A percentile compares a stretch with the other conserved stretches of the same genome.
phyloP scores from a whole-genome alignment of 1,284 basidiomycete species.

The Phellopilus nigrolimitatus region DNA sequence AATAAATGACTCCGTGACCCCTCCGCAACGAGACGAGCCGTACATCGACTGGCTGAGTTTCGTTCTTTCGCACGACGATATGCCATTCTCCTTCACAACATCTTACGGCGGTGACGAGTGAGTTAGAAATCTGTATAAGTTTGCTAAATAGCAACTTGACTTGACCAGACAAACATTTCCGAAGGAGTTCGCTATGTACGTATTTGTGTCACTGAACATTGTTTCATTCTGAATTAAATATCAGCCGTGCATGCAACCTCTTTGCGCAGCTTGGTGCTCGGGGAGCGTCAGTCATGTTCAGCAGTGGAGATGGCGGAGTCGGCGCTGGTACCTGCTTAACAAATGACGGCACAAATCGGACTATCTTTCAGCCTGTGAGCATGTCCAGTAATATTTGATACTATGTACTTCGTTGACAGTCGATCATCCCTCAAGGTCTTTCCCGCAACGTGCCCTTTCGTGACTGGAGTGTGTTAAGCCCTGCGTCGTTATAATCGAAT shows the following conservation, averaged over 20 bases:
- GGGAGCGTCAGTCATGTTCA: slow-evolving; percentile 41
- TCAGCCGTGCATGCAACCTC: slow-evolving; percentile 36
- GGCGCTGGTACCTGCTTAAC: slow-evolving; percentile 35
- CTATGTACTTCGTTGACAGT: neutral
- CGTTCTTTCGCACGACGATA: slow-evolving; percentile 20
- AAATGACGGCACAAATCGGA: slow-evolving; percentile 36
- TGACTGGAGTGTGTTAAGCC: slow-evolving; percentile 17
- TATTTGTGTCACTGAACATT: slow-evolving; percentile 21
- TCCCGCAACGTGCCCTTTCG: slow-evolving; percentile 35
- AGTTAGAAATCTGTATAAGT: slow-evolving; percentile 1
- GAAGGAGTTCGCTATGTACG: slow-evolving; percentile 27
- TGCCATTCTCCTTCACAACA: slow-evolving; percentile 25
- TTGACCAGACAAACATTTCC: slow-evolving; percentile 19
- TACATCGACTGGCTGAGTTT: slow-evolving; percentile 28
- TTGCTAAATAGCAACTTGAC: slow-evolving; percentile 22
- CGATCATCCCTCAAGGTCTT: slow-evolving; percentile 27
- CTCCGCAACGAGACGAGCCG: slow-evolving; percentile 34
- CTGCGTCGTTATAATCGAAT: neutral
- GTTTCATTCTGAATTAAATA: neutral
- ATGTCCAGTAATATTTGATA: neutral
- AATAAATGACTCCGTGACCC: slow-evolving; percentile 27
- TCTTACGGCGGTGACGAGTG: slow-evolving; percentile 28
- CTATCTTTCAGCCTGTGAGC: slow-evolving; percentile 33
- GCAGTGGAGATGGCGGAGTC: slow-evolving; percentile 38
- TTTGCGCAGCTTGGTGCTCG: slow-evolving; percentile 43